These are phyloP conservation scores for Yamadazyma trypodendri DNA, from an alignment of 1,139 yeast species.

Conservation along the genomic window DNA sequence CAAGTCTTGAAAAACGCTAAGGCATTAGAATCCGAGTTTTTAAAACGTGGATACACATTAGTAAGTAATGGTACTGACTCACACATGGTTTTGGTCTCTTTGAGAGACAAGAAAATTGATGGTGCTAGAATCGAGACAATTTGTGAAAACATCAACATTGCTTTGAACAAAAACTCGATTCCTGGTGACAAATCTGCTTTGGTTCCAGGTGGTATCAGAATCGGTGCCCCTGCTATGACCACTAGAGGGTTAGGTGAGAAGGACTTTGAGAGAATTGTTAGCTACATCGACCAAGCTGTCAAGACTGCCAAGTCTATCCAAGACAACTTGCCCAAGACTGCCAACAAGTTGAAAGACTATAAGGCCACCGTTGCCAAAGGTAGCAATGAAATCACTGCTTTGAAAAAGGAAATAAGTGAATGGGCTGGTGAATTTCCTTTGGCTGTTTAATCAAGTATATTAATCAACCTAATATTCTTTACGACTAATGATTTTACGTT, in stretches of 20 bases:
- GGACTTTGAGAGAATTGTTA: constrained; percentile 81
- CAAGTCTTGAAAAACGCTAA: constrained; percentile 89
- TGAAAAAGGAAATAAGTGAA: constrained; percentile 76
- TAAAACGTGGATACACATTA: constrained; percentile 68
- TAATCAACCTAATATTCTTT: constrained; percentile 9
- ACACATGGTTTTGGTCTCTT: constrained; percentile 88
- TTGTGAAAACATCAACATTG: constrained; percentile 92
- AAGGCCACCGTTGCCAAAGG: constrained; percentile 74
- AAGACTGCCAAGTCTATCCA: constrained; percentile 76
- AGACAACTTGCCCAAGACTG: constrained; percentile 73
- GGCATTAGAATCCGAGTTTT: constrained; percentile 74
- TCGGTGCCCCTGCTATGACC: constrained; percentile 99
- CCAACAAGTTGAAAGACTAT: constrained; percentile 92
- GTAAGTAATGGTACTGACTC: constrained; percentile 96
- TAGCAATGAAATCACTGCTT: constrained; percentile 57
- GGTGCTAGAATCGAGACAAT: constrained; percentile 98
- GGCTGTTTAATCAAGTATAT: constrained; percentile 49
- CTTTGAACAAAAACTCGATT: constrained; percentile 93
- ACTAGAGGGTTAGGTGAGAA: constrained; percentile 91
- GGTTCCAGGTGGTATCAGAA: constrained; percentile 97
- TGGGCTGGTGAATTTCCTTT: constrained; percentile 97
- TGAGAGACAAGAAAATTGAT: constrained; percentile 87
- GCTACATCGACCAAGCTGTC: constrained; percentile 82
- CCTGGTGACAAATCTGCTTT: constrained; percentile 98
- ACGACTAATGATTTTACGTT: constrained; percentile 12